phyloP scores from a whole-genome alignment of 805 yeast species.

The Saccharomycopsis oosterbeekiorum region DNA sequence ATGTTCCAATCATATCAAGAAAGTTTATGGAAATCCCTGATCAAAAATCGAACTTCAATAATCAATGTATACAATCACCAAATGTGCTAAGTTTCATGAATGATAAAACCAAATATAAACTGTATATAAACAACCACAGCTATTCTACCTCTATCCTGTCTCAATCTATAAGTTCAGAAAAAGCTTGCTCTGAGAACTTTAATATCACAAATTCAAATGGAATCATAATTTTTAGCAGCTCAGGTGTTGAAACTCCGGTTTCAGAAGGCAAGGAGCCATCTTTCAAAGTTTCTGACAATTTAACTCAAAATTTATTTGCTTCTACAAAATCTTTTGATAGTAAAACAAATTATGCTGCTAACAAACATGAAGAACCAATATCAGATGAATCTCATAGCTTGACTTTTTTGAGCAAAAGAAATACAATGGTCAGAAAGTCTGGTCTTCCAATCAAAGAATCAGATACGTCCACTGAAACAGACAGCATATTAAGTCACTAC shows the following conservation, averaged over 20 bases:
- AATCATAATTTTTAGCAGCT: neutral
- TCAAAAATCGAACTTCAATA: no score
- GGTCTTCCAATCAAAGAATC: neutral
- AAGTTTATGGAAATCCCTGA: neutral
- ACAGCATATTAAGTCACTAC: no score
- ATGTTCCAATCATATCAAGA: neutral
- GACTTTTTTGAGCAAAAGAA: neutral
- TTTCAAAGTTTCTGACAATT: neutral
- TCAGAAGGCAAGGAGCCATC: neutral
- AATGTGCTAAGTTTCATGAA: neutral
- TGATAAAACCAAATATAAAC: neutral
- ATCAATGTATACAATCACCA: neutral
- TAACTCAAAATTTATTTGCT: neutral
- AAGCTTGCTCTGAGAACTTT: neutral
- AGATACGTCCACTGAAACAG: neutral
- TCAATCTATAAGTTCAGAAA: neutral
- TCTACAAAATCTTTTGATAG: neutral
- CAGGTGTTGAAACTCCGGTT: neutral
- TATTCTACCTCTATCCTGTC: neutral
- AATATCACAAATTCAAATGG: neutral
- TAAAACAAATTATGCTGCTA: neutral
- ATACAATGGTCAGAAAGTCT: neutral
- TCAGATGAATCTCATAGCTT: neutral
- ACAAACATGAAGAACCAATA: neutral
- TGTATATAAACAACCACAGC: neutral